Percentiles rank a stretch among this genome's conserved stretches.
Conservation (phyloP, 208 protist genomes). For the Trypanosoma brucei region DNA sequence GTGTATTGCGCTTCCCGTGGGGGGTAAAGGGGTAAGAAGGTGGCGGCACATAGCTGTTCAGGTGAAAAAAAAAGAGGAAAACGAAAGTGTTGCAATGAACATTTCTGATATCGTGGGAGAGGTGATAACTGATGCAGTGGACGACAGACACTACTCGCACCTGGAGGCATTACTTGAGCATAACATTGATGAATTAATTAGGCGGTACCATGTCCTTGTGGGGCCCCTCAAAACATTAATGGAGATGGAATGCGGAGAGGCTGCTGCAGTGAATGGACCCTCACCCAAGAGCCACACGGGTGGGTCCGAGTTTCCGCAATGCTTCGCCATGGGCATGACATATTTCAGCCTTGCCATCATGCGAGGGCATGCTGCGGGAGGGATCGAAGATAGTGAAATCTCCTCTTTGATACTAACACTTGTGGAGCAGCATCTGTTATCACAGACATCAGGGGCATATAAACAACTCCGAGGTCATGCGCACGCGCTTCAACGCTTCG, state of each 20-base stretch:
- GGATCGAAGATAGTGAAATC: not conserved
- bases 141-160: not conserved
- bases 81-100: not conserved
- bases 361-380: not conserved
- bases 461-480: slow-evolving; percentile 21
- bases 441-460: slow-evolving; percentile 1
- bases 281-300: too few species aligned
- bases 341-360: slow-evolving; percentile 17
- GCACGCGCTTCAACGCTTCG: slow-evolving; percentile 34
- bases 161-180: slow-evolving; percentile 21
- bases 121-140: slow-evolving; percentile 6
- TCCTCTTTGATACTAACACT: not conserved
- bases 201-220: not conserved
- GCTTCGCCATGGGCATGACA: slow-evolving; percentile 18
- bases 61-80: not conserved
- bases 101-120: slow-evolving; percentile 15
- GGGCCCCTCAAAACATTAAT: slow-evolving; percentile 2
- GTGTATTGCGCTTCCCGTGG: too few species aligned
- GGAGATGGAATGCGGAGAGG: not conserved
- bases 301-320: not conserved
- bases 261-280: not conserved
- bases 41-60: not conserved
- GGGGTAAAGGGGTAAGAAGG: too few species aligned
- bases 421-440: slow-evolving; percentile 16
- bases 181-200: slow-evolving; percentile 8